Base-by-base conservation (phyloP, 352 stramenopile genomes). In the Aphanomyces cochlioides region DNA sequence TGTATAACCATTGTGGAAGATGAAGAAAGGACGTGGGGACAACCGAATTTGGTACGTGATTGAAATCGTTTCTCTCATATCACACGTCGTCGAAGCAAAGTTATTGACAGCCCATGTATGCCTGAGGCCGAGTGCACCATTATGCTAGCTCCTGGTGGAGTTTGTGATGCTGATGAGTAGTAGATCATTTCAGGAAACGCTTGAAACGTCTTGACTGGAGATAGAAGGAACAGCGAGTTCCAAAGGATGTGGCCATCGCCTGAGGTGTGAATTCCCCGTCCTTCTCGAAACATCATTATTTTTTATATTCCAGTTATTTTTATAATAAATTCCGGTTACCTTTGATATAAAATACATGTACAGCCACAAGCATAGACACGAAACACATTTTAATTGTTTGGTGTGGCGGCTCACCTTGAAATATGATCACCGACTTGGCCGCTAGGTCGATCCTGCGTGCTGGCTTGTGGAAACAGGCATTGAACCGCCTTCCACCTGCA, bases 11-110 rank as follows among this genome's bases (percentile, higher is more conserved):
- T 73, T 38, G 12, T 21, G 36, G 19, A 48, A 91, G 83, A 90
- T 92, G 77, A 93, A 94, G 64, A 98, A 98, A 74, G 93, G 91
- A 6, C 90, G 90, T 21, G 92, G 86, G 36, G 90, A 97, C 59
- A 89, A 96, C 59, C 87, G 91, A 10, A 91, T 97, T 53, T 94
- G 84, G 79, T 94, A 79, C 21, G 68, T 43, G 38, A 74, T 48
- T 60, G 43, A n/a, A 12, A 13, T 19, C 12, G 3, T n/a, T 12
- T 13, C 13, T 8, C 19, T 67, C 19, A 45, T 56, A 73, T 73
- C 19, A 17, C 65, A 65, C 38, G 71, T 12, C 28, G 28, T 28
- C 28, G n/a, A 71, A 92, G 84, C 79, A 91, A 91, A 74, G 79
- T 91, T 38, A 90, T 93, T 48, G 84, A 92, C 75, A 93, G 83